Evolutionary conservation across 225 moss, liverwort and hornwort genomes (phyloP).

Genomic region (Polytrichum formosum): DNA sequence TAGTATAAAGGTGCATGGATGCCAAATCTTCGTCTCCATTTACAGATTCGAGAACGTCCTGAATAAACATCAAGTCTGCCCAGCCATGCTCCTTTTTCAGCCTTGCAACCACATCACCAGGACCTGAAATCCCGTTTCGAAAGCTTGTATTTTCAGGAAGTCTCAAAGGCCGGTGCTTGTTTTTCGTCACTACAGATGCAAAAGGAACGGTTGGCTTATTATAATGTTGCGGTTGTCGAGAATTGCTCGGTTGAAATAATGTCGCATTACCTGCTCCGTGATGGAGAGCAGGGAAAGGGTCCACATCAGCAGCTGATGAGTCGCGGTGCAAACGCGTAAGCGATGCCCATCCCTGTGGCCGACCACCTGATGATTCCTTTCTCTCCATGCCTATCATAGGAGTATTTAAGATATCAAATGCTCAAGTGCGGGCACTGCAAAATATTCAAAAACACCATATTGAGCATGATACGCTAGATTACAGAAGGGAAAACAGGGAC

Average conservation of each 20-base stretch:
- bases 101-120: slow-evolving; percentile 18
- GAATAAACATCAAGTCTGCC: slow-evolving; percentile 45
- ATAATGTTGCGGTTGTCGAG: not conserved
- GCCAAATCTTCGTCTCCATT: slow-evolving; percentile 41
- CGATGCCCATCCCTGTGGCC: slow-evolving; percentile 53
- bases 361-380: not conserved
- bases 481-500: too few species aligned
- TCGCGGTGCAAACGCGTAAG: slow-evolving; percentile 31
- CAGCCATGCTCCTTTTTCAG: slow-evolving; percentile 41
- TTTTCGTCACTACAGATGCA: slow-evolving; percentile 32
- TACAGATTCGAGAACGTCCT: slow-evolving; percentile 43
- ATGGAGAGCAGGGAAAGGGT: slow-evolving; percentile 35
- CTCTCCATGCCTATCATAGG: too few species aligned
- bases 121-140: slow-evolving; percentile 9
- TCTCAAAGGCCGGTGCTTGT: not conserved
- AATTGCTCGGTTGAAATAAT: not conserved
- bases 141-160: not conserved
- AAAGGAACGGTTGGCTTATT: slow-evolving; percentile 21
- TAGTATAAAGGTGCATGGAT: slow-evolving; percentile 37
- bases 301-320: not conserved
- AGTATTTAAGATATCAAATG: too few species aligned
- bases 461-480: too few species aligned
- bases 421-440: too few species aligned
- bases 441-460: too few species aligned
- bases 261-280: not conserved